Conservation (phyloP, 1,284 basidiomycete genomes). For the Cryptococcus jaspeensis region DNA sequence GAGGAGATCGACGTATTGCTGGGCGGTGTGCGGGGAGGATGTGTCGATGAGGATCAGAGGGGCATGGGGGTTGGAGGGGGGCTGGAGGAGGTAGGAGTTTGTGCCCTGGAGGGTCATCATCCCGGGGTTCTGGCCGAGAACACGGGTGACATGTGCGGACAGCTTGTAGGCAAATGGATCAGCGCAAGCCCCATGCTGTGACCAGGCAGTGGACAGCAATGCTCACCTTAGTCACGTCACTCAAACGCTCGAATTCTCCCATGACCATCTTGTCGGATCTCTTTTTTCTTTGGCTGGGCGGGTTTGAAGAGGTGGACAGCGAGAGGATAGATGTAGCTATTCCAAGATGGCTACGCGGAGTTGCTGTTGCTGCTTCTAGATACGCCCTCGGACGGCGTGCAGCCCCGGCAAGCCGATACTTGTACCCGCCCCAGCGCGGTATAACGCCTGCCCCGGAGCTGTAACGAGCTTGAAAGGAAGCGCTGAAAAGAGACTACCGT, state of each 20-base stretch:
- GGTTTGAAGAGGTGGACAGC: background rate
- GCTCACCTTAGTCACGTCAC: conserved; percentile 37
- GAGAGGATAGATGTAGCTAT: background rate
- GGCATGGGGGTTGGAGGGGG: conserved; percentile 58
- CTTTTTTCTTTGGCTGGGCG: background rate
- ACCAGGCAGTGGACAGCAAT: background rate
- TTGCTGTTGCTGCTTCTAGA: no score
- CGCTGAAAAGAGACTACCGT: no score
- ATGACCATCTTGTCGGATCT: conserved; percentile 15
- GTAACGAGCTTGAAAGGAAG: no score
- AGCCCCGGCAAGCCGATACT: no score
- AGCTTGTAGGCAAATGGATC: conserved; percentile 30
- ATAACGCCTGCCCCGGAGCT: no score
- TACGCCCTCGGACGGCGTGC: no score
- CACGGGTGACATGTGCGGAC: conserved; percentile 49
- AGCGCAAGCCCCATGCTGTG: background rate
- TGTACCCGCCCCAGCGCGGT: no score
- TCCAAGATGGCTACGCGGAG: no score
- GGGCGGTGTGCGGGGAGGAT: conserved; percentile 67
- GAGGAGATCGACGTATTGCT: conserved; percentile 38
- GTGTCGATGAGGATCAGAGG: conserved; percentile 82
- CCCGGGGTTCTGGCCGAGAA: conserved; percentile 75
- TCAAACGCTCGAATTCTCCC: conserved; percentile 26
- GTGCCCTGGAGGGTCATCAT: conserved; percentile 93
- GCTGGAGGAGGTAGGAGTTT: conserved; percentile 80